A percentile compares a stretch with the other conserved stretches of the same genome.
phyloP scores from a whole-genome alignment of 1,139 yeast genomes.

The Martiniozyma asiatica region DNA sequence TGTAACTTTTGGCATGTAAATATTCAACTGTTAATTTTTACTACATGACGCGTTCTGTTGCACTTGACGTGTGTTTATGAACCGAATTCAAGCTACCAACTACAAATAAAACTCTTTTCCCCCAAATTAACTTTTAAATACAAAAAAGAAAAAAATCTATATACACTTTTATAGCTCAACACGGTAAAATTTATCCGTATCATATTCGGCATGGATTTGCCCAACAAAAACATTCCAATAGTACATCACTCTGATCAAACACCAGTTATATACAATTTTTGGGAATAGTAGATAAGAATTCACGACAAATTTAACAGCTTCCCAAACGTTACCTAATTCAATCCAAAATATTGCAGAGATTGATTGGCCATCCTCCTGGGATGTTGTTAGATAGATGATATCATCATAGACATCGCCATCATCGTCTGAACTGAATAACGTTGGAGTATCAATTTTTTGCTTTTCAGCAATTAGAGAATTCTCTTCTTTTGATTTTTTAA shows the following conservation, averaged over 20 bases:
- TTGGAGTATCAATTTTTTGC: constrained; percentile 6
- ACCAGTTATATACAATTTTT: constrained; percentile 37
- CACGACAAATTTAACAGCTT: constrained; percentile 58
- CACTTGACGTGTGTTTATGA: too few species aligned
- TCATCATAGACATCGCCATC: constrained; percentile 11
- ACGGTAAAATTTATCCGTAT: constrained; percentile 18
- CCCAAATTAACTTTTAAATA: neutral
- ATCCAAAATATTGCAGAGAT: too few species aligned
- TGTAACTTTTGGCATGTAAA: constrained; percentile 16
- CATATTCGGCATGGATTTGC: constrained; percentile 20
- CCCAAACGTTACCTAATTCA: constrained; percentile 45
- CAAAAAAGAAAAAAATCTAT: constrained; percentile 2
- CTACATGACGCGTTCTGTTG: too few species aligned
- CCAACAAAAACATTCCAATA: constrained; percentile 77
- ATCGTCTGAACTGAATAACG: constrained; percentile 7
- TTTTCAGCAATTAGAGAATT: too few species aligned
- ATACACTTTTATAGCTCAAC: constrained; percentile 5
- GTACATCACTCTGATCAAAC: constrained; percentile 35
- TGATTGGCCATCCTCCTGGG: too few species aligned
- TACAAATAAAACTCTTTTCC: neutral
- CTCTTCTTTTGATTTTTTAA: too few species aligned
- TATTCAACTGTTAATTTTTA: too few species aligned
- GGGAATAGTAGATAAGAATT: constrained; percentile 66
- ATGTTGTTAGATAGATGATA: constrained; percentile 16
- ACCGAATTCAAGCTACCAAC: constrained; percentile 1